Evolutionary conservation across 805 yeast genomes (phyloP), one percentile per base, ranked within the genome.

Genomic region (Brettanomyces bruxellensis): DNA sequence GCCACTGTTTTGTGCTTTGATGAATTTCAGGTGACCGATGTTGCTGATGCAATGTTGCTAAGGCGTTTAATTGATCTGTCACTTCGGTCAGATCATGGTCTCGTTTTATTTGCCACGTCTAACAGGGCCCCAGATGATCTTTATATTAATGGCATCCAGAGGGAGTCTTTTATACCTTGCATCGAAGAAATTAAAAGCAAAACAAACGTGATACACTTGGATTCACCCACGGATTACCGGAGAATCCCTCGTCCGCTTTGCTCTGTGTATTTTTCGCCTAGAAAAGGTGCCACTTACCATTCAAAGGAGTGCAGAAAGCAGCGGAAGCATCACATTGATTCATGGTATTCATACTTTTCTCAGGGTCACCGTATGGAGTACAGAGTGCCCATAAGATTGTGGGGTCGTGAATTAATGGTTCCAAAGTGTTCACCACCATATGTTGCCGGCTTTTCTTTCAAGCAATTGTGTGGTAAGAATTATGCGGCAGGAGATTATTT

Each of bases 11-110:
- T 93, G 49, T 93, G 99, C 64, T 87, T 93, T 61, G 99, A 93
- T 66, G 99, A 93, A 67, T 91, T 93, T 60, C 98, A 93, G 66
- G 99, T 93, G 39, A 88, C 96, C 1, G 99, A 93, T 63, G 97
- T 93, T 30, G 99, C 98, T 0, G 99, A 93, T 65, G 99, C 99
- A 2, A 93, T 93, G 98, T 72, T 93, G 34, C 71, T 93, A 39
- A 77, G 99, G 51, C 72, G 96, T 44, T 68, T 90, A 37, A 59
- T 87, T 38, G 76, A 79, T 56, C 64, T 79, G 36, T 71, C 86
- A n/a, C 66, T 90, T 47, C 76, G 83, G 41, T 78, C 81, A 0
- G 77, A 82, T 45, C 83, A 84, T 57, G 98, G 98, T 1, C 81
- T 90, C 23, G 81, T 90, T 1, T 67, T 93, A 8, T 90, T 93